These are phyloP conservation scores for Leishmania aethiopica DNA, from an alignment of 208 protist species.

Conservation along the genomic window DNA sequence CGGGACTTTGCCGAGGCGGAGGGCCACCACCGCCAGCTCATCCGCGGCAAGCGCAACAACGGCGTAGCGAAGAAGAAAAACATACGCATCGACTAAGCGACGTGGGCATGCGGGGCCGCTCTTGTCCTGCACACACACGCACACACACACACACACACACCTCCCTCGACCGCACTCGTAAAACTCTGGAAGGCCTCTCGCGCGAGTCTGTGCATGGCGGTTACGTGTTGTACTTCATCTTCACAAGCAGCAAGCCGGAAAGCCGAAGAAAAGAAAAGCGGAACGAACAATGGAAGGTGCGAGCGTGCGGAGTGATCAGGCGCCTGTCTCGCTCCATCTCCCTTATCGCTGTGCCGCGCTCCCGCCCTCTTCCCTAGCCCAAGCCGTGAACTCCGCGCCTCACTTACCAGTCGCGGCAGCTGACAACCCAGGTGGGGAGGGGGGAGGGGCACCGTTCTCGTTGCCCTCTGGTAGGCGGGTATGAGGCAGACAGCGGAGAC, in stretches of 20 bases:
- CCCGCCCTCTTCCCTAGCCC: not conserved
- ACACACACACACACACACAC: slow-evolving; percentile 6
- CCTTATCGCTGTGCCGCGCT: not conserved
- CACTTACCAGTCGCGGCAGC: too few species aligned
- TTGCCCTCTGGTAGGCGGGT: too few species aligned
- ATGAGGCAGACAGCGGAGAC: not conserved
- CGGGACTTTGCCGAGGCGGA: slow-evolving; percentile 12
- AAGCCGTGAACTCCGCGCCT: not conserved
- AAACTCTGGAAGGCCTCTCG: not conserved
- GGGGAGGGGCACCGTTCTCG: too few species aligned
- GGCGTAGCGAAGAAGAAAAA: not conserved
- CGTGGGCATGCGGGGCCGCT: too few species aligned
- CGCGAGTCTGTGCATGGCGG: not conserved
- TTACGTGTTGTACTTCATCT: not conserved
- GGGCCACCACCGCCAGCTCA: not conserved
- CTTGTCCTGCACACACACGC: not conserved
- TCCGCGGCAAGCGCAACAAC: not conserved
- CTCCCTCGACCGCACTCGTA: not conserved
- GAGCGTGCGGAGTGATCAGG: not conserved
- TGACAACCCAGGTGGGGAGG: too few species aligned
- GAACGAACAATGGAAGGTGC: not conserved
- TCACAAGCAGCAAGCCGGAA: not conserved
- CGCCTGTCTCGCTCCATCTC: not conserved
- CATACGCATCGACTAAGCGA: slow-evolving; percentile 7
- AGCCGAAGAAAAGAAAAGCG: not conserved